Evolutionary conservation across 495 filamentous ascomycete species (phyloP), one percentile per base, ranked within the genome.

Genomic region (Hypoxylon fuscum): DNA sequence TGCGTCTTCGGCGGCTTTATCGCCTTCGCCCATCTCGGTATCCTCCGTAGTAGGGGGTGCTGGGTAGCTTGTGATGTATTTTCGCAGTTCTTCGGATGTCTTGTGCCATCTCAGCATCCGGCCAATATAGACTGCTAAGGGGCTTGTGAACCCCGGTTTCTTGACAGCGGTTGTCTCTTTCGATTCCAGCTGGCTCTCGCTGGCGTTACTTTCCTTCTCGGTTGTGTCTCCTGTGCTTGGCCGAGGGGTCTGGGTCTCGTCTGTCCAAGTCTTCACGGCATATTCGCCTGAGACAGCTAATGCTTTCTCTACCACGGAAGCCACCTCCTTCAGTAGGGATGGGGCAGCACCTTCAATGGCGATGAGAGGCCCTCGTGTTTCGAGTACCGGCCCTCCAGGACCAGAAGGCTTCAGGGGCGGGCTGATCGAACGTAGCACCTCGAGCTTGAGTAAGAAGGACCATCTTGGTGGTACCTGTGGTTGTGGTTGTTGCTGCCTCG

Each of bases 261-360:
- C 71, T 2, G 68, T 41, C 87, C 85, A 68, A 70, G 83, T 43
- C 78, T 81, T 80, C 15, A 91, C 78, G 9, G 77, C 72, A 65
- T 85, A 90, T 45, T 86, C 86, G 5, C 77, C 74, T 59, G 83
- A 82, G 41, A 79, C 83, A 18, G 69, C 72, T 20, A 96, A 69
- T 17, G 81, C 80, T 7, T 81, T 79, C 37, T 86, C 82, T 2
- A 96, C 83, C 59, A 87, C 87, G 15, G 77, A 71, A 1, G 85
- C 79, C 5, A 92, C 80, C 5, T 76, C 70, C 38, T 78, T 77
- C 9, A 90, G 76, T 10, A 88, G 66, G 1, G 71, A 62, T 2
- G 72, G 66, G 46, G 90, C 82, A 18, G 88, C 76, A 11, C 93
- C 92, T 69, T 98, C 95, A 18, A 98, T 73, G 0, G 91, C 88